Percentiles rank a stretch among this genome's conserved stretches.
phyloP scores from a whole-genome alignment of 441 rosid genomes.

The Lagerstroemia fauriei region DNA sequence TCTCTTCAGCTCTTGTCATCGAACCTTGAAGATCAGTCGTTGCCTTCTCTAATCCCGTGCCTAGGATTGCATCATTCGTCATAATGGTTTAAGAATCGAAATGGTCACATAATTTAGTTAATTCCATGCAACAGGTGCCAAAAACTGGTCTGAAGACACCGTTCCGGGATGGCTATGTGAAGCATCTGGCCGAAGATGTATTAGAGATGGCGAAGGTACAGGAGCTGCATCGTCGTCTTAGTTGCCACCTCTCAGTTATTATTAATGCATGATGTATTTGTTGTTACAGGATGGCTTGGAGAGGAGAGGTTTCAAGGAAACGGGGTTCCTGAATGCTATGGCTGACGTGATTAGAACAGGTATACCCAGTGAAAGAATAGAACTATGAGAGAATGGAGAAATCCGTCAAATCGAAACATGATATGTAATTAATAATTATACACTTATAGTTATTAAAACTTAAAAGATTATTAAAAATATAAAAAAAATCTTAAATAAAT shows the following conservation, averaged over 20 bases:
- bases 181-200: conserved; percentile 86
- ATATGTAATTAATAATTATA: too few relatives aligned
- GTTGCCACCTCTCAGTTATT: neutral
- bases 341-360: conserved; percentile 90
- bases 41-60: too few relatives aligned
- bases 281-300: conserved; percentile 84
- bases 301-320: conserved; percentile 91
- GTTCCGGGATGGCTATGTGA: conserved; percentile 77
- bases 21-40: too few relatives aligned
- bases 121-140: conserved; percentile 61
- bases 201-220: conserved; percentile 76
- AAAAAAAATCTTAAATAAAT: too few relatives aligned
- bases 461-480: too few relatives aligned
- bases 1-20: too few relatives aligned
- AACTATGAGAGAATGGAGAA: neutral
- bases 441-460: too few relatives aligned
- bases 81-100: neutral
- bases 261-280: neutral
- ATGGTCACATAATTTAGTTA: neutral
- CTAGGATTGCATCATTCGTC: too few relatives aligned
- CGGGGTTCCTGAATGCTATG: conserved; percentile 81
- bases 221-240: neutral
- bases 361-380: conserved; percentile 26
- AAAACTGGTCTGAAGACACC: conserved; percentile 81
- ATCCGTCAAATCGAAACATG: too few relatives aligned